Evolutionary conservation across 1,284 basidiomycete species (phyloP).

Genomic region (Pterula multifida): DNA sequence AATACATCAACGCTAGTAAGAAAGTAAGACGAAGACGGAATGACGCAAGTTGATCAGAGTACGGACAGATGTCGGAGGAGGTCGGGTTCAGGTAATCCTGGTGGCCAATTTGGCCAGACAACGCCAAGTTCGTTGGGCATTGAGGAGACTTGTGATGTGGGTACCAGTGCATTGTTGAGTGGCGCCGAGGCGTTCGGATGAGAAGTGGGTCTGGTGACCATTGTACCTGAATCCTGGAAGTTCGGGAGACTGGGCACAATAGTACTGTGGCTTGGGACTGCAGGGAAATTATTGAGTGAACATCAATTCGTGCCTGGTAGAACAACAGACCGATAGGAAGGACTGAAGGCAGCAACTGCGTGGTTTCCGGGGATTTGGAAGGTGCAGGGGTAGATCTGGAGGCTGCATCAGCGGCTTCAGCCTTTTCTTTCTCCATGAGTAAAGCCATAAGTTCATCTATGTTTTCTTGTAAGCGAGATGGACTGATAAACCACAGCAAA

Average conservation of each 20-base stretch:
- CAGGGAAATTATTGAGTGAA: background rate
- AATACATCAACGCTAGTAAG: slow-evolving; percentile 51
- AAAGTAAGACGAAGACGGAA: slow-evolving; percentile 1
- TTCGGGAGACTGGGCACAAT: background rate
- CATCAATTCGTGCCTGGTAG: background rate
- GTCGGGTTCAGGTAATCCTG: slow-evolving; percentile 43
- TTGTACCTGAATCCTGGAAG: background rate
- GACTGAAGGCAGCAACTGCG: slow-evolving; percentile 6
- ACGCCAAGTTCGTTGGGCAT: slow-evolving; percentile 20
- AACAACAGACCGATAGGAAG: background rate
- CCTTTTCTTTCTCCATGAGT: slow-evolving; percentile 49
- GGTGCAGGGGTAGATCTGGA: background rate
- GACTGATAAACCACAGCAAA: background rate
- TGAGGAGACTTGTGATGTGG: slow-evolving; percentile 8
- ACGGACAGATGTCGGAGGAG: slow-evolving; percentile 53
- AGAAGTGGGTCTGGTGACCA: slow-evolving; percentile 1
- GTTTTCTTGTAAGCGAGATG: slow-evolving; percentile 1
- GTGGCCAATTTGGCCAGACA: slow-evolving; percentile 54
- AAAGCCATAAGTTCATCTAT: slow-evolving; percentile 7
- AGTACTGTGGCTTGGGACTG: background rate
- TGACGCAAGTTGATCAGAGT: slow-evolving; percentile 2
- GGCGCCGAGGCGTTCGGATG: slow-evolving; percentile 10
- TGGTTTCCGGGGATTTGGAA: background rate
- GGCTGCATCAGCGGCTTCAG: background rate
- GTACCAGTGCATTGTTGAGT: slow-evolving; percentile 13